phyloP scores from a whole-genome alignment of 2,329 filamentous ascomycete species.

The Amauroascus niger region DNA sequence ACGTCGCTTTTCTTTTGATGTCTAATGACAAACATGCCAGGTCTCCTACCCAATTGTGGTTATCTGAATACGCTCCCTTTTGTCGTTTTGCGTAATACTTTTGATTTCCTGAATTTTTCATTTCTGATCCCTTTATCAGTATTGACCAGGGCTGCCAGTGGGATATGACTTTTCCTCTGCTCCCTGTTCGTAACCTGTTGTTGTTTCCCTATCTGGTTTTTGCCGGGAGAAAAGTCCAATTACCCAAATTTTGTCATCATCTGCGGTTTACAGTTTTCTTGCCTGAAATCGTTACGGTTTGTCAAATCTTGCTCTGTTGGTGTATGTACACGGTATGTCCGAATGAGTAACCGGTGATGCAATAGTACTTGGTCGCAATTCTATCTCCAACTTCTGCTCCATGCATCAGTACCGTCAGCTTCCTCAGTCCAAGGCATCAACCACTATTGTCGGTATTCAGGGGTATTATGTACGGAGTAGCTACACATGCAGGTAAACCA shows the following conservation, averaged over 20 bases:
- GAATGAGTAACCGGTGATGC: neutral
- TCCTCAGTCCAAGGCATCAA: neutral
- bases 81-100: neutral
- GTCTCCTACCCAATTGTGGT: neutral
- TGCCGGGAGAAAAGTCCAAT: neutral
- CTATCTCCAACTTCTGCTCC: neutral
- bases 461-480: no score
- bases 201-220: neutral
- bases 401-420: neutral
- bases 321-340: slow-evolving; percentile 7
- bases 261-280: neutral
- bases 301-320: neutral
- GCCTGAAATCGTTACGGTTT: neutral
- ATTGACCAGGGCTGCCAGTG: neutral
- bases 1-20: neutral
- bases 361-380: neutral
- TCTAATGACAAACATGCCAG: neutral
- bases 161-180: neutral
- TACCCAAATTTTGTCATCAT: neutral
- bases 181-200: neutral
- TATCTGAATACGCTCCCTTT: neutral
- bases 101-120: neutral
- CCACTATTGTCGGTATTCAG: neutral
- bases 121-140: neutral
- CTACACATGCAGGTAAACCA: no score